These are phyloP conservation scores for Ajuga chamaepitys DNA, from an alignment of 257 asterid genomes.

Conservation along the genomic window DNA sequence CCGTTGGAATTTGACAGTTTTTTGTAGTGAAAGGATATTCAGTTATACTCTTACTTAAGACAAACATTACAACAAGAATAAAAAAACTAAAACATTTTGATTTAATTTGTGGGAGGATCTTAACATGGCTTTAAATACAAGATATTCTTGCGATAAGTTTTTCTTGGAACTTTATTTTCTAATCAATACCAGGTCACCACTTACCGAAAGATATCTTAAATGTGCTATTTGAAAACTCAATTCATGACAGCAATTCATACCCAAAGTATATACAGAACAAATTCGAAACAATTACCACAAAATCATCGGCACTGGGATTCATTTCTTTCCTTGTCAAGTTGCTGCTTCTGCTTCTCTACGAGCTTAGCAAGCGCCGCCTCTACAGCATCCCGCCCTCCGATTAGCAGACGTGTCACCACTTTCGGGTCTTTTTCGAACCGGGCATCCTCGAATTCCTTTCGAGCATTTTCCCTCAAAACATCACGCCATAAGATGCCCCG, in stretches of 20 bases:
- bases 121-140: too few relatives aligned
- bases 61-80: too few relatives aligned
- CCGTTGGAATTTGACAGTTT: too few relatives aligned
- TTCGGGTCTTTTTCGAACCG: constrained; percentile 85
- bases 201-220: neutral
- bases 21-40: too few relatives aligned
- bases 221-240: neutral
- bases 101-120: too few relatives aligned
- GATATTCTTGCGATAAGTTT: too few relatives aligned
- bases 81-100: too few relatives aligned
- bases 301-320: constrained; percentile 23
- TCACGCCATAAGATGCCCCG: constrained; percentile 89
- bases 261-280: neutral
- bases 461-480: constrained; percentile 73
- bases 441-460: constrained; percentile 85
- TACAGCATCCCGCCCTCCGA: constrained; percentile 87
- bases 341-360: constrained; percentile 87
- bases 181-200: too few relatives aligned
- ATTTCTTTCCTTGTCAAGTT: constrained; percentile 50
- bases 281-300: constrained; percentile 16
- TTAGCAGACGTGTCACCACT: constrained; percentile 61
- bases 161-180: too few relatives aligned
- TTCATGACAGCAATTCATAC: neutral
- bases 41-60: too few relatives aligned
- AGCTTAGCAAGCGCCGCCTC: constrained; percentile 82